Evolutionary conservation across 2,329 filamentous ascomycete genomes (phyloP), one percentile per base, ranked within the genome.

Genomic region (Aspergillus candidus): DNA sequence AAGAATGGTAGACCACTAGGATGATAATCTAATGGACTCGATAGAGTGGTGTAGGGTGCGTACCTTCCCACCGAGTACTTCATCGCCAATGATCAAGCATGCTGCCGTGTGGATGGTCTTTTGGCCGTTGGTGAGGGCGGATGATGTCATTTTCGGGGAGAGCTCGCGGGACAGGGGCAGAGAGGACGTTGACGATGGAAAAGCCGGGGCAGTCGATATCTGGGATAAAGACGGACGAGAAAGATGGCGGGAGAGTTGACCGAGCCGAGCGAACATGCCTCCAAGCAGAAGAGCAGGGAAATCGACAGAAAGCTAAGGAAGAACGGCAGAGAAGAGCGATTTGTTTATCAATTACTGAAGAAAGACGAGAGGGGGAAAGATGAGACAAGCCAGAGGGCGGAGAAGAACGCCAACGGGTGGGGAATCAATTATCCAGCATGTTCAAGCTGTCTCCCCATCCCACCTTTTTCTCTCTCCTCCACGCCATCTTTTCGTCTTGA

Each of bases 41-140:
- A 40, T 10, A 18, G 22, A 31, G 12, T 13, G 10, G 7, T 11
- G 18, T 17, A 29, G 6, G 14, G 29, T 41, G 60, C 72, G 52
- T 65, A 88, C 90, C 84, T 97, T 97, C 57, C 93, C 91, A 15
- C 89, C 90, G 4, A 97, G 75, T 4, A 97, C 89, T 67, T 96
- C 91, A 69, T 97, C 91, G n/a, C 91, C 91, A 58, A 98, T 97
- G 48, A 98, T 89, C 52, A 97, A 71, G 66, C 88, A 94, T 44
- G 86, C 91, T 10, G 91, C 93, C 37, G 90, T 96, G 62, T 88
- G 83, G 55, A 97, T 94, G 48, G 78, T 82, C 60, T 82, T 73
- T 40, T 58, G 59, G 51, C 54, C 55, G 38, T 60, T 64, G 53
- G 55, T 44, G 31, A 54, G 52, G 27, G 54, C 52, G 44, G 63